phyloP scores from a whole-genome alignment of 1,139 yeast genomes.

The Kluyveromyces marxianus region DNA sequence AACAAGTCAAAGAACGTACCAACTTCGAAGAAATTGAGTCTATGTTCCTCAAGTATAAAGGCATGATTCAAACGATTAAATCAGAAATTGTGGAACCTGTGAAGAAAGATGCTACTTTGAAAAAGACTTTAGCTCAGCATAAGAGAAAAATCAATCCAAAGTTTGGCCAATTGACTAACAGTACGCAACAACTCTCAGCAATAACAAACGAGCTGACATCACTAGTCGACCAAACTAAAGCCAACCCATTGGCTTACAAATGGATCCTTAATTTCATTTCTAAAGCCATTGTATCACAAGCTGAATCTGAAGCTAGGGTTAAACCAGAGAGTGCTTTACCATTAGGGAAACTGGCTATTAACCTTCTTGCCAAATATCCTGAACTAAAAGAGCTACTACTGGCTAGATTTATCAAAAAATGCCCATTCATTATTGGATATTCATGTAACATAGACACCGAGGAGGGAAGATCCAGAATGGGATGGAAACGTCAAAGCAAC shows the following conservation, averaged over 20 bases:
- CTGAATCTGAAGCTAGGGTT: slow-evolving; percentile 85
- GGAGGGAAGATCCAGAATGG: slow-evolving; percentile 78
- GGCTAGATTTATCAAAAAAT: slow-evolving; percentile 83
- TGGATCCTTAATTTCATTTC: slow-evolving; percentile 81
- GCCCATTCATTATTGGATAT: slow-evolving; percentile 83
- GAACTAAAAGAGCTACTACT: slow-evolving; percentile 59
- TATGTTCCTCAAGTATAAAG: slow-evolving; percentile 45
- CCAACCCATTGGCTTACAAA: slow-evolving; percentile 44
- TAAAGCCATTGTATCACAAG: slow-evolving; percentile 81
- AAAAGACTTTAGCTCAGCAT: slow-evolving; percentile 36
- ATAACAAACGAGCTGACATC: slow-evolving; percentile 45
- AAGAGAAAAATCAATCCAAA: slow-evolving; percentile 79
- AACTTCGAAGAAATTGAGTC: slow-evolving; percentile 37
- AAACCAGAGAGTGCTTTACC: slow-evolving; percentile 76
- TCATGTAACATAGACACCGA: slow-evolving; percentile 69
- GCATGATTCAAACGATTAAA: slow-evolving; percentile 55
- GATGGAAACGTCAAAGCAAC: slow-evolving; percentile 63
- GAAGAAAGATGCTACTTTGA: slow-evolving; percentile 38
- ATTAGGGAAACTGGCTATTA: slow-evolving; percentile 57
- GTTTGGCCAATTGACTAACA: slow-evolving; percentile 83
- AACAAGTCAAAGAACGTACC: slow-evolving; percentile 26
- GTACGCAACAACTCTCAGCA: slow-evolving; percentile 47
- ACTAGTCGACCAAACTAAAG: slow-evolving; percentile 41
- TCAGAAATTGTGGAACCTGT: slow-evolving; percentile 45
- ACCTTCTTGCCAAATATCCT: slow-evolving; percentile 49